A percentile compares a stretch with the other conserved stretches of the same genome.
These are phyloP conservation scores for Pelargonium citronellum DNA, from an alignment of 441 rosid species.

Conservation along the genomic window DNA sequence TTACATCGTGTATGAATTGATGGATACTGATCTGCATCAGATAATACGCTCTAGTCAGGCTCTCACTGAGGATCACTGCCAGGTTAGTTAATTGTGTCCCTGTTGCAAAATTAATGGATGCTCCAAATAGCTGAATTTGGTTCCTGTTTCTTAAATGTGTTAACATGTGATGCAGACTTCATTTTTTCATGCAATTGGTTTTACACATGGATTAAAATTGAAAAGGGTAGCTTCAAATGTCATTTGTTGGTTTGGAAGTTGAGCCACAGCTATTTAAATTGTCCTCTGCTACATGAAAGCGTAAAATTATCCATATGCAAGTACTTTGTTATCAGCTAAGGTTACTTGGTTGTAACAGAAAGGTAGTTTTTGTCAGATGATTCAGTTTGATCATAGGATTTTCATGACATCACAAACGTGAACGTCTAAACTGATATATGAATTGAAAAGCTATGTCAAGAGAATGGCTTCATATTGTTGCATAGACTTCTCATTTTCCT, in stretches of 20 bases:
- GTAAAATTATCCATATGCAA: background rate
- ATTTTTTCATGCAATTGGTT: background rate
- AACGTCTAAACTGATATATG: too few species aligned
- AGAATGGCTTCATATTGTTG: background rate
- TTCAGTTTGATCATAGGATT: background rate
- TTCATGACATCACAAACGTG: background rate
- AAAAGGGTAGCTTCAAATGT: background rate
- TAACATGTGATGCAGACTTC: slow-evolving; percentile 16
- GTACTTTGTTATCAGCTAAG: background rate
- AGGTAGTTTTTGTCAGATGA: background rate
- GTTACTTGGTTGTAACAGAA: background rate
- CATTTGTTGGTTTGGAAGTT: background rate
- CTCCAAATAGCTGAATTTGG: background rate
- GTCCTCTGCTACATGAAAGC: background rate
- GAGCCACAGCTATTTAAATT: background rate
- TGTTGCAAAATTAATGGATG: background rate
- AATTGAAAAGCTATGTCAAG: background rate
- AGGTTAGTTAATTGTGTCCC: slow-evolving; percentile 36
- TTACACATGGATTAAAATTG: background rate
- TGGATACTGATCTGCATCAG: slow-evolving; percentile 94
- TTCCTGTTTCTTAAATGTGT: background rate
- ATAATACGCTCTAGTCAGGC: slow-evolving; percentile 71
- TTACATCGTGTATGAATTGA: slow-evolving; percentile 74
- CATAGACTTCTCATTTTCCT: background rate
- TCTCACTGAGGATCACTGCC: slow-evolving; percentile 77